Evolutionary conservation across 352 stramenopile species (phyloP).

Genomic region (Stramenopiles sp.): DNA sequence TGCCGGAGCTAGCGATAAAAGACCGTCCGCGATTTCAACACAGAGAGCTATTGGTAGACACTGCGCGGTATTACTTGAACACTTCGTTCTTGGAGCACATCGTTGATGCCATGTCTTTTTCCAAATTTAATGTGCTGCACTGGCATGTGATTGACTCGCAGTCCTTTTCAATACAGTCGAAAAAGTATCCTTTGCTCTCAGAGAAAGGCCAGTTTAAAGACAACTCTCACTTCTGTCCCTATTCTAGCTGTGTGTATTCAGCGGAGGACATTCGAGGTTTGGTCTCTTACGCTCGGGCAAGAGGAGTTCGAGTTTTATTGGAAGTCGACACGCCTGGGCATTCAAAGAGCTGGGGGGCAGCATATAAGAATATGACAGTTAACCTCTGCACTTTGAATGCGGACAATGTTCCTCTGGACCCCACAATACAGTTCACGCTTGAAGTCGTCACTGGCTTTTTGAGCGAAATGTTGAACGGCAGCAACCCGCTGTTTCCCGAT

Average conservation of each 20-base stretch:
- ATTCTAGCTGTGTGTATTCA: conserved; percentile 26
- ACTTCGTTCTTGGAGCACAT: conserved; percentile 23
- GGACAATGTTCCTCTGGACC: conserved; percentile 20
- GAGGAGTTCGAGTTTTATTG: conserved; percentile 35
- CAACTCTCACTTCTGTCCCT: too few relatives aligned
- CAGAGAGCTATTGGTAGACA: conserved; percentile 45
- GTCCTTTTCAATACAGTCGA: conserved; percentile 26
- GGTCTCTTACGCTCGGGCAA: conserved; percentile 29
- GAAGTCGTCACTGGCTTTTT: conserved; percentile 25
- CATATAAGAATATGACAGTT: conserved; percentile 23
- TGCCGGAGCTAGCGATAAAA: conserved; percentile 16
- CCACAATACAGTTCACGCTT: conserved; percentile 22
- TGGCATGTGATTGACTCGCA: conserved; percentile 31
- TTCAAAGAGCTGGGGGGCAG: conserved; percentile 23
- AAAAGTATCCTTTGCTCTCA: conserved; percentile 18
- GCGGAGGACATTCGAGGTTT: conserved; percentile 29
- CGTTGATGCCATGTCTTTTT: conserved; percentile 25
- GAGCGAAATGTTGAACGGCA: conserved; percentile 18
- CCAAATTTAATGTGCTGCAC: conserved; percentile 35
- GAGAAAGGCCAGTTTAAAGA: not conserved
- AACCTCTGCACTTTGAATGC: conserved; percentile 15
- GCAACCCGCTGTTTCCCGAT: conserved; percentile 32
- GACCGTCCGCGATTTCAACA: conserved; percentile 32
- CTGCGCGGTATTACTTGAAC: conserved; percentile 37
- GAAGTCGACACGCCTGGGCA: conserved; percentile 46